phyloP scores from a whole-genome alignment of 306 rosid species.

The Castanospermum australe region DNA sequence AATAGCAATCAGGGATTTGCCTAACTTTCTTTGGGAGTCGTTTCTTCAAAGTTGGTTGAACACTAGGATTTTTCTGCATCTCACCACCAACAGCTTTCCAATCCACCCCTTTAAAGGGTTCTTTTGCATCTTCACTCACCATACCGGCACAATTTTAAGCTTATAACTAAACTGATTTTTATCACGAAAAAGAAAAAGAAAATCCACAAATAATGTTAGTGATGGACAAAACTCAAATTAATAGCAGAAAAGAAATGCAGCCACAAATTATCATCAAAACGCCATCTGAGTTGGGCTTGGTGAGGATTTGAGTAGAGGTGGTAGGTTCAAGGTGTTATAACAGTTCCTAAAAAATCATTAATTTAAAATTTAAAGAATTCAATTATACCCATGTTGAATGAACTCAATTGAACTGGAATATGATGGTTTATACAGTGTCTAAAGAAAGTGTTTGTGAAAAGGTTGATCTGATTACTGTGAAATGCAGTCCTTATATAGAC shows the following conservation, averaged over 20 bases:
- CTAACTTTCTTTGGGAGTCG: slow-evolving; percentile 71
- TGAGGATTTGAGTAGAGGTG: no score
- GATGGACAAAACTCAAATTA: no score
- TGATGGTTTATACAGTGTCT: no score
- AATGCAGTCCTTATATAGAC: no score
- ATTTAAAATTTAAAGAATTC: neutral
- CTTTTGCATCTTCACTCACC: slow-evolving; percentile 61
- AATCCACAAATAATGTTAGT: neutral
- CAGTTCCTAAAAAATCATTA: neutral
- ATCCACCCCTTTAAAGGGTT: slow-evolving; percentile 89
- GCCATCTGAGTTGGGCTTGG: neutral
- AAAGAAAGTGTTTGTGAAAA: no score
- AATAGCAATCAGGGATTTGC: slow-evolving; percentile 75
- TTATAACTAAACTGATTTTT: neutral
- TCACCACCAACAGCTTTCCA: slow-evolving; percentile 89
- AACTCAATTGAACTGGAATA: no score
- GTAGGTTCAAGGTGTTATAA: neutral
- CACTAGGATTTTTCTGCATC: slow-evolving; percentile 74
- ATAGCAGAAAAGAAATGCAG: no score
- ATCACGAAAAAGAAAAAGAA: neutral
- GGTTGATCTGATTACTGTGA: no score
- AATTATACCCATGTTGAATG: neutral
- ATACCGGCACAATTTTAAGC: slow-evolving; percentile 20
- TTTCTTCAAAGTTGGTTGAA: slow-evolving; percentile 55
- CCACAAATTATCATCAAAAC: no score